Base-by-base conservation (phyloP, 2,329 filamentous ascomycete species). In the Aspergillus pseudonomiae region DNA sequence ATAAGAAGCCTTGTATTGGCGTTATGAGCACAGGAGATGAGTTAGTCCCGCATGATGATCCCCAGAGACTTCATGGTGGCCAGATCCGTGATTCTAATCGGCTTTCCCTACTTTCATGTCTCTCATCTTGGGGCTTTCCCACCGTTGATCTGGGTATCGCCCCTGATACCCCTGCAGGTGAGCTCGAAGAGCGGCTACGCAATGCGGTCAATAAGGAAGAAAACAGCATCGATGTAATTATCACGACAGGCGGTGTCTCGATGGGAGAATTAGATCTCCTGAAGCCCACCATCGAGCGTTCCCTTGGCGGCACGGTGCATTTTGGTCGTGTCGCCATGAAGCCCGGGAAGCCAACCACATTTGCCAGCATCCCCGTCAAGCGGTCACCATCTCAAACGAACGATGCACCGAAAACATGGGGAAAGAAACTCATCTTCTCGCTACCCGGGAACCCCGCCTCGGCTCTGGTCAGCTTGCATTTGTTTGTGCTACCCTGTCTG, bases 281-380 rank as follows among this genome's bases (percentile, higher is more conserved):
- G 26, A 99, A 99, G 77, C 94, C 95, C 0, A 98, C 94, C 0
- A 92, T 99, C 71, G 95, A 98, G 81, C 89, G 94, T 45, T 85
- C 89, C 1, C 86, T 99, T 0, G 93, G 93, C 61, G 95, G 95
- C 10, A 95, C 90, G 0, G 97, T 99, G 68, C 95, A 97, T 78
- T 99, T 99, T 71, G 95, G 95, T 26, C 90, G 95, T 2, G 95
- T 99, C 3, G 87, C 90, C 60, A 98, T 99, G 95, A 99, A 99
- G 81, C 95, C 95, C 0, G 95, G 95, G 4, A 99, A 98, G 78
- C 95, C 95, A 2, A 97, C 94, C 0, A 99, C 95, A 0, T 99
- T 99, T 77, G 95, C 95, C 3, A 97, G 93, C 0, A 86, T 98
- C 0, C 89, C 92, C 0, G 81, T 86, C 73, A 89, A 89, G 68